Percentiles rank a stretch among this genome's conserved stretches.
phyloP scores from a whole-genome alignment of 2,329 filamentous ascomycete genomes.

The Aspergillus flavus region DNA sequence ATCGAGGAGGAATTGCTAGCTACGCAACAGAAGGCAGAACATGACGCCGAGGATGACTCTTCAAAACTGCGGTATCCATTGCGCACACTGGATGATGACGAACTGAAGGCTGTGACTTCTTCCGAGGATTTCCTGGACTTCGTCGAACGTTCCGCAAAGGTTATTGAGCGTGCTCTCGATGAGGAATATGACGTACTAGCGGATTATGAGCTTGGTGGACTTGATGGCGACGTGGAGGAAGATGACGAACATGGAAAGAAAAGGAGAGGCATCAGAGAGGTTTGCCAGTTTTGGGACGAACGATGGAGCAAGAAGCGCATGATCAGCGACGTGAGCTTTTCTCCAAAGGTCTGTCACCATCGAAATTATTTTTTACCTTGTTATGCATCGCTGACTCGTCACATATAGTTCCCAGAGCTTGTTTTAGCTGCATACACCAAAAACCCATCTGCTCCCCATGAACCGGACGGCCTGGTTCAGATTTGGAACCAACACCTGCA shows the following conservation, averaged over 20 bases:
- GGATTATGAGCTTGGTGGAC: conserved; percentile 84
- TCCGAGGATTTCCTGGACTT: conserved; percentile 95
- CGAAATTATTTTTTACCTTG: background rate
- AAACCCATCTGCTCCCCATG: conserved; percentile 90
- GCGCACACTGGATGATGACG: conserved; percentile 78
- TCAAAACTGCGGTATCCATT: conserved; percentile 68
- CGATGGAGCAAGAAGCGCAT: conserved; percentile 97
- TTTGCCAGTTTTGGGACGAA: conserved; percentile 91
- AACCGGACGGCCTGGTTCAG: conserved; percentile 89
- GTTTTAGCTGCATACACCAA: conserved; percentile 95
- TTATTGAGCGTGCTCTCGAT: conserved; percentile 92
- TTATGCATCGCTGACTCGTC: background rate
- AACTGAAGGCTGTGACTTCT: conserved; percentile 84
- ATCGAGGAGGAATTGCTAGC: conserved; percentile 90
- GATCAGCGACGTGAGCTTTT: conserved; percentile 94
- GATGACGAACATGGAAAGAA: conserved; percentile 63
- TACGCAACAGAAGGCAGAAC: conserved; percentile 53
- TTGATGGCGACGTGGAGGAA: conserved; percentile 73
- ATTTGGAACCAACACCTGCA: conserved; percentile 97
- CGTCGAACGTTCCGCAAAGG: conserved; percentile 91
- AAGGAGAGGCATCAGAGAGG: conserved; percentile 64
- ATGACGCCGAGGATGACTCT: conserved; percentile 43
- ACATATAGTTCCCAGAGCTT: conserved; percentile 76
- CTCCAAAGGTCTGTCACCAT: conserved; percentile 66
- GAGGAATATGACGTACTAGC: conserved; percentile 95